These are phyloP conservation scores for Marchantia paleacea DNA, from an alignment of 225 moss, liverwort and hornwort species.

Conservation along the genomic window DNA sequence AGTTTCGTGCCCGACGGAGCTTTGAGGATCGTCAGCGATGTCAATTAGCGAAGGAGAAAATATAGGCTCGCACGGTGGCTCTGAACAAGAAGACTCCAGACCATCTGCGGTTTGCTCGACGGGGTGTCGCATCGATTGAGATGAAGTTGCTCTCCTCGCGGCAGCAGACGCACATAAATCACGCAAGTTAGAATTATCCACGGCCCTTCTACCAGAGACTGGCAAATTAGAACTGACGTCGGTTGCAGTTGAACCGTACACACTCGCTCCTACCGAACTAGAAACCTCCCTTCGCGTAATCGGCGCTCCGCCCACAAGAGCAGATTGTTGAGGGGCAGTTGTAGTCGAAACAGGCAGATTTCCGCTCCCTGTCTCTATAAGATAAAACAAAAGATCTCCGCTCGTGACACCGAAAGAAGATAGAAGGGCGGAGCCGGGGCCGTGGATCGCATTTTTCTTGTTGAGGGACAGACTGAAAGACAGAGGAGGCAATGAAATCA, in stretches of 20 bases:
- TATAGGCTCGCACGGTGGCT: conserved; percentile 7
- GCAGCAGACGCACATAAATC: conserved; percentile 80
- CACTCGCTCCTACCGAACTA: not conserved
- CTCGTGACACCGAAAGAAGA: conserved; percentile 72
- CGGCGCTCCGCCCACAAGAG: not conserved
- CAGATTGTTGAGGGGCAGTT: not conserved
- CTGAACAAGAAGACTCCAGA: conserved; percentile 10
- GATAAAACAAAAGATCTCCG: conserved; percentile 77
- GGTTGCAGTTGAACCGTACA: not conserved
- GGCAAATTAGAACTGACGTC: not conserved
- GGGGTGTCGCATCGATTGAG: conserved; percentile 18
- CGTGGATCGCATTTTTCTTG: conserved; percentile 68
- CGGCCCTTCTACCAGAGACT: not conserved
- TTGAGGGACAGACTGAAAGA: conserved; percentile 69
- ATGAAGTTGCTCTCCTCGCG: conserved; percentile 47
- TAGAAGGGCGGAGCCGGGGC: conserved; percentile 51
- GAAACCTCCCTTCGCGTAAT: not conserved
- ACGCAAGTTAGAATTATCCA: conserved; percentile 31
- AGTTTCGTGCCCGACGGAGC: conserved; percentile 25
- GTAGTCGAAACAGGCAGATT: conserved; percentile 18
- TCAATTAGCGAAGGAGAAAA: conserved; percentile 4
- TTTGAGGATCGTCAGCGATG: not conserved
- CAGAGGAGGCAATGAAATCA: conserved; percentile 44
- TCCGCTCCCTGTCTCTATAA: conserved; percentile 35
- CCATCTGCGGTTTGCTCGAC: not conserved